Base-by-base conservation (phyloP, 2,329 filamentous ascomycete species). In the Diaporthe sp. region DNA sequence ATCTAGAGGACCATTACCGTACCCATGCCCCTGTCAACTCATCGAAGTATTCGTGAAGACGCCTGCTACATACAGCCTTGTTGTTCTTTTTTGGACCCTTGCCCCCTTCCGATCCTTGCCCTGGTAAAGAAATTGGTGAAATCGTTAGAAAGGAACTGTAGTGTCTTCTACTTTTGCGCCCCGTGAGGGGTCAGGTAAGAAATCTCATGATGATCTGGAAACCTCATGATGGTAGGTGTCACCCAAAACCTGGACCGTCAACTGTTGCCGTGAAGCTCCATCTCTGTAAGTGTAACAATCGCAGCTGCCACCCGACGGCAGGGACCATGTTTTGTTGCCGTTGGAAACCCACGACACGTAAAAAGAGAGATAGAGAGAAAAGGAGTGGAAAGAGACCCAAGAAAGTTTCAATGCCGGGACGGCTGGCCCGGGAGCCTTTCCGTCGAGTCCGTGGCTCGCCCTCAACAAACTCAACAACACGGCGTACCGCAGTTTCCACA, bases 401-500 rank as follows among this genome's bases (percentile, higher is more conserved):
- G 28, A 58, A 25, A 15, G n/a, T 55, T 57, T 39, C n/a, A 55
- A 42, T 39, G 65, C 44, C 73, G 51, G 37, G 6, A 31, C 58
- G 25, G 17, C 28, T 70, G 65, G 17, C 28, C 44, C 31, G 25
- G 46, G 25, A 60, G 25, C 60, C 17, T 51, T 53, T 44, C 71
- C 61, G n/a, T 53, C 57, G 37, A 62, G 60, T 75, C 53, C 22
- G 28, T 37, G 49, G n/a, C 17, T 74, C 72, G 42, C 42, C 31
- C 75, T 65, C 55, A 70, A 58, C 39, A 57, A 28, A 49, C 55
- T 72, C 60, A 83, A 76, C 82, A 82, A 77, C 82, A 82, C 49
- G 86, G 85, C 34, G 87, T 88, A 68, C 88, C 87, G 81, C 88
- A 90, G 78, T 87, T 86, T 44, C 86, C 85, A 79, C 89, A 90